Percentiles rank a stretch among this genome's conserved stretches.
Conservation (phyloP, 1,284 basidiomycete species). For the Tetrapyrgos nigripes region DNA sequence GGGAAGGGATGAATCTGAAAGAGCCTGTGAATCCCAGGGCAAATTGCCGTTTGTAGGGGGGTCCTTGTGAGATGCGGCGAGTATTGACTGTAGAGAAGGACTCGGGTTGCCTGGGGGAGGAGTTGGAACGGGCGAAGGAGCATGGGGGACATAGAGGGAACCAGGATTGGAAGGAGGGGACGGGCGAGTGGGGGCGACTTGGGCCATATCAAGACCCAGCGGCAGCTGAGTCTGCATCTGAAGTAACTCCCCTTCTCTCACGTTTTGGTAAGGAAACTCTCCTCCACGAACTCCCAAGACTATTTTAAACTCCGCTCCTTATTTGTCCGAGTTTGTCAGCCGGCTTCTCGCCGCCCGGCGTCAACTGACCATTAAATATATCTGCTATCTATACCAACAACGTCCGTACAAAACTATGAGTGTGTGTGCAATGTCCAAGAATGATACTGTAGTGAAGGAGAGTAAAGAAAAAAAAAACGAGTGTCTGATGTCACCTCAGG, state of each 20-base stretch:
- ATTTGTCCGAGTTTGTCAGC: neutral
- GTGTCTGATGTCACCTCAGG: constrained; percentile 21
- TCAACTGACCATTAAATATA: constrained; percentile 7
- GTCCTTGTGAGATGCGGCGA: constrained; percentile 56
- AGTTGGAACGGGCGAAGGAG: constrained; percentile 38
- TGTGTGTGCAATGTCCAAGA: constrained; percentile 5
- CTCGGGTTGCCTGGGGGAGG: constrained; percentile 54
- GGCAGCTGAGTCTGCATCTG: neutral
- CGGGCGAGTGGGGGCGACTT: neutral
- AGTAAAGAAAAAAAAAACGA: constrained; percentile 11
- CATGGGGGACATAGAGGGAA: constrained; percentile 16
- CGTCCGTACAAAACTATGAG: constrained; percentile 1
- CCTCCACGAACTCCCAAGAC: neutral
- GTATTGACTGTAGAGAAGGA: constrained; percentile 69
- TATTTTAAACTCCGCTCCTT: neutral
- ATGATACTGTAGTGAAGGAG: constrained; percentile 1
- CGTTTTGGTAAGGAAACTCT: constrained; percentile 1
- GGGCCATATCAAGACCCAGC: neutral
- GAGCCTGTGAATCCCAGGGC: constrained; percentile 39
- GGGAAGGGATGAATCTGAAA: constrained; percentile 29
- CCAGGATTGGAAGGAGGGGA: neutral
- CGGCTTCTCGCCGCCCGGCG: neutral
- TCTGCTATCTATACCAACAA: constrained; percentile 5
- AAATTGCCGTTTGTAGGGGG: constrained; percentile 42
- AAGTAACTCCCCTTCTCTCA: neutral